Evolutionary conservation across 495 filamentous ascomycete genomes (phyloP).

Genomic region (Annulohypoxylon moriforme): DNA sequence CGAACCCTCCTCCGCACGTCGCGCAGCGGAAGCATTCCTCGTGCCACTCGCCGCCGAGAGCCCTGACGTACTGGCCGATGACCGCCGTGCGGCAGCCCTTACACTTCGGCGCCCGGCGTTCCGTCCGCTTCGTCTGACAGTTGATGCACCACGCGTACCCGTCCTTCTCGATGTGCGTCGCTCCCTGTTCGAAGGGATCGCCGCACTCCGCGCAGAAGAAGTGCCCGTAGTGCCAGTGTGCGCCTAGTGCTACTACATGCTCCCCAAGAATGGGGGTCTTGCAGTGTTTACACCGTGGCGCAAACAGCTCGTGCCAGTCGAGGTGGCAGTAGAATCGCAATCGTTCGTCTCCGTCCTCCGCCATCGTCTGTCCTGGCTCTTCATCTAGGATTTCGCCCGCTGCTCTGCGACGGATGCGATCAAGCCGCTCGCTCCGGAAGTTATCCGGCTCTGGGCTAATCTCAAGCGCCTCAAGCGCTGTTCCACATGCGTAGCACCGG

Average conservation of each 20-base stretch:
- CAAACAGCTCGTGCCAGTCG: constrained; percentile 96
- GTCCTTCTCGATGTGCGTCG: constrained; percentile 95
- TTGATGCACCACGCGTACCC: constrained; percentile 98
- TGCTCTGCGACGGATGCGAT: constrained; percentile 69
- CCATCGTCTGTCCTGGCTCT: constrained; percentile 66
- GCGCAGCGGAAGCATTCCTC: constrained; percentile 87
- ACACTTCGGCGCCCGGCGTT: constrained; percentile 79
- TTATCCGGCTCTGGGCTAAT: constrained; percentile 91
- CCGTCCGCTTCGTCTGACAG: constrained; percentile 91
- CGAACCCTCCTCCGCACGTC: constrained; percentile 61
- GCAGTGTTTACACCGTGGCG: constrained; percentile 93
- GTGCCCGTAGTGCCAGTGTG: constrained; percentile 96
- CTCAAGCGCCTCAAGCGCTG: constrained; percentile 89
- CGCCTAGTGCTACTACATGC: constrained; percentile 90
- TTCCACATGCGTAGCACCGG: constrained; percentile 86
- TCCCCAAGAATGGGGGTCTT: constrained; percentile 98
- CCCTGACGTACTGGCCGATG: constrained; percentile 84
- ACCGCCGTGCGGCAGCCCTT: constrained; percentile 85
- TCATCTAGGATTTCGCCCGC: constrained; percentile 70
- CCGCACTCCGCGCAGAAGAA: constrained; percentile 99
- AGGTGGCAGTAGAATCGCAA: constrained; percentile 96
- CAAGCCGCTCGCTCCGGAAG: constrained; percentile 74
- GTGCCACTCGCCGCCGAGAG: constrained; percentile 94
- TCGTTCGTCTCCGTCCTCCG: constrained; percentile 72
- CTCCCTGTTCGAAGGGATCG: constrained; percentile 86